Conservation (phyloP, 1,284 basidiomycete species). For the Megacollybia platyphylla region DNA sequence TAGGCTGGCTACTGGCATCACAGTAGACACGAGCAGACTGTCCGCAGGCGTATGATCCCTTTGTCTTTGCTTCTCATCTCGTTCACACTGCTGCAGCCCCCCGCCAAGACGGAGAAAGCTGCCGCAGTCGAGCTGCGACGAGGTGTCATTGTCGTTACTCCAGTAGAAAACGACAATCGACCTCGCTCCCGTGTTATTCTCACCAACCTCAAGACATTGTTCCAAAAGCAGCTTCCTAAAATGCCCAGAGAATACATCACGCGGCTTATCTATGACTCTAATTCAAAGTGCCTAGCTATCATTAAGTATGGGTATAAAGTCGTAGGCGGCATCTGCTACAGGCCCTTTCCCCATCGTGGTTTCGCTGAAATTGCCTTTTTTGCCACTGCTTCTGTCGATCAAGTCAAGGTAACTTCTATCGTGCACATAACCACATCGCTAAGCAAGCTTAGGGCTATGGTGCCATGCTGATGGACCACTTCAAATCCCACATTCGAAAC, state of each 20-base stretch:
- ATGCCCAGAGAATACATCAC: slow-evolving; percentile 99
- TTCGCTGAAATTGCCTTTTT: slow-evolving; percentile 99
- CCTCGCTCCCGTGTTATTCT: slow-evolving; percentile 77
- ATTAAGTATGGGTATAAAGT: slow-evolving; percentile 94
- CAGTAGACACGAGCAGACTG: slow-evolving; percentile 51
- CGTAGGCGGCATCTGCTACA: slow-evolving; percentile 95
- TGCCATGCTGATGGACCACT: slow-evolving; percentile 97
- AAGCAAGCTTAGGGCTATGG: slow-evolving; percentile 73
- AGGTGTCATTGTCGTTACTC: slow-evolving; percentile 75
- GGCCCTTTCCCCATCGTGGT: slow-evolving; percentile 88
- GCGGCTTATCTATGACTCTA: slow-evolving; percentile 85
- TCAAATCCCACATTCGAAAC: slow-evolving; percentile 86
- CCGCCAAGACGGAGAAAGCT: slow-evolving; percentile 56
- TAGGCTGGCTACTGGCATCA: slow-evolving; percentile 68
- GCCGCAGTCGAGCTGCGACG: slow-evolving; percentile 76
- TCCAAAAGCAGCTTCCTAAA: slow-evolving; percentile 95
- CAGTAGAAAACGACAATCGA: slow-evolving; percentile 77
- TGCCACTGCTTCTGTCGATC: slow-evolving; percentile 92
- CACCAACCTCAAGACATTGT: slow-evolving; percentile 91
- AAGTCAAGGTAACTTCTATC: slow-evolving; percentile 73
- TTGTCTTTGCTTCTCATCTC: background rate
- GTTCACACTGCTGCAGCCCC: slow-evolving; percentile 23
- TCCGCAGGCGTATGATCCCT: slow-evolving; percentile 30
- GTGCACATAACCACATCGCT: slow-evolving; percentile 2
- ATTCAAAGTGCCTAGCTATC: slow-evolving; percentile 88